Conservation (phyloP, 352 stramenopile genomes). For the Globisporangium radiosum region DNA sequence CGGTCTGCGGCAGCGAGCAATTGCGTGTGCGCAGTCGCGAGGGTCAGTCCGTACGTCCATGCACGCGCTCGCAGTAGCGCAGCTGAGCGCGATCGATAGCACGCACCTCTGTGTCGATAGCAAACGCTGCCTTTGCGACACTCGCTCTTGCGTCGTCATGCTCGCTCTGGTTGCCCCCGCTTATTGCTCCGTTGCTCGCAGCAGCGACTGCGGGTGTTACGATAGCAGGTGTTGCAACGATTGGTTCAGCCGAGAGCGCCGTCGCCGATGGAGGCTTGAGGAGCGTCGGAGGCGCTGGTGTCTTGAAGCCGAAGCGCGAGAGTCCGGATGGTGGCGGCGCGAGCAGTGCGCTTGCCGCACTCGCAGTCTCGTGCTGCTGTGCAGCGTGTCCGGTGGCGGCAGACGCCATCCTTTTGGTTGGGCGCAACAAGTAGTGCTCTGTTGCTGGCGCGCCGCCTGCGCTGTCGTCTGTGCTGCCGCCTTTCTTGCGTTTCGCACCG, state of each 20-base stretch:
- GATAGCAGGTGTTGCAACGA: not conserved
- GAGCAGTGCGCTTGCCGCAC: constrained; percentile 3
- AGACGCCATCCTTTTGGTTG: constrained; percentile 7
- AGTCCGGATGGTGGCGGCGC: not conserved
- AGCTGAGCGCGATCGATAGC: too few species aligned
- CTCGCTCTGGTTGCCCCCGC: constrained; percentile 20
- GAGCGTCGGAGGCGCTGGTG: not conserved
- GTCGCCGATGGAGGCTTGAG: not conserved
- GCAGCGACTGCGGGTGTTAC: not conserved
- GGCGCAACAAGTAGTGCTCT: constrained; percentile 6
- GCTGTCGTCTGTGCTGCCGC: not conserved
- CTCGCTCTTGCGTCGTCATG: constrained; percentile 5
- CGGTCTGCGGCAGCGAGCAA: not conserved
- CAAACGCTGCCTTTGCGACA: not conserved
- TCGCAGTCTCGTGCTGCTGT: constrained; percentile 1
- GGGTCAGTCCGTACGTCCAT: not conserved
- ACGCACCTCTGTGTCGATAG: not conserved
- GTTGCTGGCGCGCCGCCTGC: not conserved
- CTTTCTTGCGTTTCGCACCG: constrained; percentile 14
- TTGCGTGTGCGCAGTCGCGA: not conserved
- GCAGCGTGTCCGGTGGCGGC: constrained; percentile 3
- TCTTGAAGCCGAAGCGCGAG: constrained; percentile 27
- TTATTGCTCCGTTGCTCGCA: not conserved
- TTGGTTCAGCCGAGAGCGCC: constrained; percentile 7
- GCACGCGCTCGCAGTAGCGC: not conserved